A percentile compares a stretch with the other conserved stretches of the same genome.
phyloP scores from a whole-genome alignment of 2,329 filamentous ascomycete species.

The Colletotrichum coccodes region DNA sequence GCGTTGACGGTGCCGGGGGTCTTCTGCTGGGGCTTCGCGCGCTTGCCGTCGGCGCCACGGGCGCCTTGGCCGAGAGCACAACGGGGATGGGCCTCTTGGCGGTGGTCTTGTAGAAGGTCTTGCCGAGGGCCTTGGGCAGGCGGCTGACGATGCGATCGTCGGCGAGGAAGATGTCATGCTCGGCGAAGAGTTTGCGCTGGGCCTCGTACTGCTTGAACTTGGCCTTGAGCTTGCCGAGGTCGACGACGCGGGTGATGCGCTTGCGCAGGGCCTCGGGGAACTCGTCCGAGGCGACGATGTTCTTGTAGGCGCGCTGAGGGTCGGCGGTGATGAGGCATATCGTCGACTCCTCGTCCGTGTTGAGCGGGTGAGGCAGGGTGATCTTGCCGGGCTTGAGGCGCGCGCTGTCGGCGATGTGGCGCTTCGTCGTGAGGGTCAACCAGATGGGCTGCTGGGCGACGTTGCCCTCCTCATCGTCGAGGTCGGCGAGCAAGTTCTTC shows the following conservation, averaged over 20 bases:
- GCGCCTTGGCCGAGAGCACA: constrained; percentile 70
- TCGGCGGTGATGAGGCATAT: constrained; percentile 89
- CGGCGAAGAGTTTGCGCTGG: constrained; percentile 81
- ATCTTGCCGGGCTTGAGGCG: constrained; percentile 88
- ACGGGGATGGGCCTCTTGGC: constrained; percentile 89
- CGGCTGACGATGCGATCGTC: constrained; percentile 85
- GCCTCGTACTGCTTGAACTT: constrained; percentile 92
- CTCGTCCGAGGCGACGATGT: constrained; percentile 76
- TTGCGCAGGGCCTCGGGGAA: constrained; percentile 75
- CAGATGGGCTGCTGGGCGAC: constrained; percentile 65
- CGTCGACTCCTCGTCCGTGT: constrained; percentile 71
- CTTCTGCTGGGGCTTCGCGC: constrained; percentile 65
- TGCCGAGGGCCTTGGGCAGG: constrained; percentile 76
- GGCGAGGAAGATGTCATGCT: constrained; percentile 94
- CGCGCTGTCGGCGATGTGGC: constrained; percentile 76
- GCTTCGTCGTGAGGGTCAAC: constrained; percentile 73
- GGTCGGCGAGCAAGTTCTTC: constrained; percentile 64
- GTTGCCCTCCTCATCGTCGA: constrained; percentile 53
- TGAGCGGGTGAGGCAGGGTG: constrained; percentile 78
- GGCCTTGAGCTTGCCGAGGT: constrained; percentile 79
- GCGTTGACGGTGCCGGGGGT: constrained; percentile 52
- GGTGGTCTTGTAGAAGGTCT: constrained; percentile 89
- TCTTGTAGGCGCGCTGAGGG: constrained; percentile 88
- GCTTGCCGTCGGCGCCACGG: constrained; percentile 70
- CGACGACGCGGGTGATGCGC: constrained; percentile 81